Evolutionary conservation across 2,329 filamentous ascomycete genomes (phyloP).

Genomic region (Neopestalotiopsis sp.): DNA sequence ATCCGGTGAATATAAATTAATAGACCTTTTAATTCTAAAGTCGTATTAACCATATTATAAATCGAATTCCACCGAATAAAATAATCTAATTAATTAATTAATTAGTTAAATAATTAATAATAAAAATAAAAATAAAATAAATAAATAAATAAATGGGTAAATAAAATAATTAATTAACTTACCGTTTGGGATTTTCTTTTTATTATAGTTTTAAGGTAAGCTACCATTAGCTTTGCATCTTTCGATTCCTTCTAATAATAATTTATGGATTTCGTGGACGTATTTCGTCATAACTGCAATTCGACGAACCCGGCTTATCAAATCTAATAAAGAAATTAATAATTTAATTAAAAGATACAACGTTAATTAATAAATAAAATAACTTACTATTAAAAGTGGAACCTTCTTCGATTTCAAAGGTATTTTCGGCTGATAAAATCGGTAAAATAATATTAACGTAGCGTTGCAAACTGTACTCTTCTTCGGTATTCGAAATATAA

Average conservation of each 20-base stretch:
- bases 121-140: constrained; percentile 1
- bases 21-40: not conserved
- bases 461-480: too few species aligned
- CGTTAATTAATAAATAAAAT: too few species aligned
- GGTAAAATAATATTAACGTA: too few species aligned
- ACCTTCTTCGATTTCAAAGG: too few species aligned
- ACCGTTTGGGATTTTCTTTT: constrained; percentile 4
- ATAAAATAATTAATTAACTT: not conserved
- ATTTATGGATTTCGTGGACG: not conserved
- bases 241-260: not conserved
- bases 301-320: too few species aligned
- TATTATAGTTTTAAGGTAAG: not conserved
- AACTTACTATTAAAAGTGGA: too few species aligned
- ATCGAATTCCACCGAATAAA: not conserved
- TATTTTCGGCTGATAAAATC: too few species aligned
- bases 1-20: not conserved
- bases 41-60: not conserved
- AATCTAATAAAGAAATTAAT: too few species aligned
- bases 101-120: not conserved
- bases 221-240: not conserved
- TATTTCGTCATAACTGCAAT: too few species aligned
- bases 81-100: not conserved
- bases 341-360: too few species aligned
- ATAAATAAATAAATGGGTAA: not conserved
- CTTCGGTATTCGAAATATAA: too few species aligned